Evolutionary conservation across 306 rosid genomes (phyloP).

Genomic region (Vicia sativa): DNA sequence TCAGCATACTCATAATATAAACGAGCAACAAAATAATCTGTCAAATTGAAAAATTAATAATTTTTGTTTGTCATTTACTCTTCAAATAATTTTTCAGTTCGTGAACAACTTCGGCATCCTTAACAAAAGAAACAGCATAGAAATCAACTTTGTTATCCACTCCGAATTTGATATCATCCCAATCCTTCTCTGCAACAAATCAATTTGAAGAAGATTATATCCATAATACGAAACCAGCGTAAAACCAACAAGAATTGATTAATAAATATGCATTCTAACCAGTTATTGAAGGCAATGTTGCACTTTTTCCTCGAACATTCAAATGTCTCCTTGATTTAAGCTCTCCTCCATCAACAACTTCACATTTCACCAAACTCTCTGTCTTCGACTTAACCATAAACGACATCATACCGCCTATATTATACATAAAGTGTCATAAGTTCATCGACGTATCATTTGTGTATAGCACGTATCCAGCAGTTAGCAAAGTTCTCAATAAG

Average conservation of each 20-base stretch:
- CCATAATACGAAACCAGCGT: not conserved
- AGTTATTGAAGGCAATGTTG: conserved; percentile 95
- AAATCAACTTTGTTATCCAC: conserved; percentile 96
- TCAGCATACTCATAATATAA: conserved; percentile 24
- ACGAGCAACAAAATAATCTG: conserved; percentile 7
- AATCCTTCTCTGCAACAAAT: conserved; percentile 90
- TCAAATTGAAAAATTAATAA: not conserved
- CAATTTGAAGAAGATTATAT: conserved; percentile 33
- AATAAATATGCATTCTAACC: conserved; percentile 52
- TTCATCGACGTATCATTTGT: conserved; percentile 5
- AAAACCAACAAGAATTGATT: conserved; percentile 23
- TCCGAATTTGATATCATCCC: conserved; percentile 99
- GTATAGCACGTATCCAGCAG: conserved; percentile 5
- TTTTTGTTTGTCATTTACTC: conserved; percentile 47
- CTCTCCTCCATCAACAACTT: conserved; percentile 96
- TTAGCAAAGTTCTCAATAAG: not conserved
- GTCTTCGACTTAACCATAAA: conserved; percentile 77
- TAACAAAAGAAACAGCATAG: conserved; percentile 98
- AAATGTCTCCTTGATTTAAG: conserved; percentile 91
- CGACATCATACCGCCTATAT: conserved; percentile 92
- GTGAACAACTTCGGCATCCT: conserved; percentile 94
- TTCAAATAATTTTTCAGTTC: conserved; percentile 88
- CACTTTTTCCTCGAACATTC: conserved; percentile 98
- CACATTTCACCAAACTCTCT: conserved; percentile 74
- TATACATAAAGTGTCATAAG: conserved; percentile 36